Percentiles rank a stretch among this genome's conserved stretches.
phyloP scores from a whole-genome alignment of 2,329 filamentous ascomycete species.

The Stylonectria norvegica region DNA sequence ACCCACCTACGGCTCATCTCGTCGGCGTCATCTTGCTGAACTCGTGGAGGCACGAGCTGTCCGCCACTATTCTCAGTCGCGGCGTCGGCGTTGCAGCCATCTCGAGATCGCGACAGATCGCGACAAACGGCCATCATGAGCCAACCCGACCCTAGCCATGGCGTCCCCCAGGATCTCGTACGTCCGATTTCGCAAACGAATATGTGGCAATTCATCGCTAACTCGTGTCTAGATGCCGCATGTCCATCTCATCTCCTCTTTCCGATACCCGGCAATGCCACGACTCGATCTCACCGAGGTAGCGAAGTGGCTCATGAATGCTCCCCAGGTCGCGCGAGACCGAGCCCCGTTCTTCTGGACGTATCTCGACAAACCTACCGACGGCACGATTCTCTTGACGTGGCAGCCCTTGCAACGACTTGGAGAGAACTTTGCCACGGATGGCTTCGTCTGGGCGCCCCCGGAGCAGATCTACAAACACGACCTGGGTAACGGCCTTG shows the following conservation, averaged over 20 bases:
- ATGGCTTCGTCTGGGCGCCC: constrained; percentile 89
- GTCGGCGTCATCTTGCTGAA: neutral
- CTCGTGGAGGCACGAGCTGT: constrained; percentile 4
- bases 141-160: constrained; percentile 41
- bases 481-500: constrained; percentile 61
- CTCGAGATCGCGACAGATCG: constrained; percentile 16
- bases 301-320: constrained; percentile 77
- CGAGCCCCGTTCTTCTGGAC: constrained; percentile 89
- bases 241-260: constrained; percentile 83
- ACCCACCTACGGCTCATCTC: constrained; percentile 1
- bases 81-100: constrained; percentile 7
- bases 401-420: constrained; percentile 80
- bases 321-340: constrained; percentile 81
- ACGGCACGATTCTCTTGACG: constrained; percentile 78
- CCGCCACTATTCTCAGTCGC: constrained; percentile 16
- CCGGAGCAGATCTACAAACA: constrained; percentile 74
- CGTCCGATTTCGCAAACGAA: constrained; percentile 15
- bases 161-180: constrained; percentile 43
- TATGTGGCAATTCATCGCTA: constrained; percentile 12
- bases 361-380: constrained; percentile 76
- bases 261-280: constrained; percentile 72
- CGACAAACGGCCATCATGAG: constrained; percentile 34
- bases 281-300: constrained; percentile 72
- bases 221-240: constrained; percentile 65
- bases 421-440: constrained; percentile 74